These are phyloP conservation scores for Phialophora expanda DNA, from an alignment of 2,329 filamentous ascomycete species.

Conservation along the genomic window DNA sequence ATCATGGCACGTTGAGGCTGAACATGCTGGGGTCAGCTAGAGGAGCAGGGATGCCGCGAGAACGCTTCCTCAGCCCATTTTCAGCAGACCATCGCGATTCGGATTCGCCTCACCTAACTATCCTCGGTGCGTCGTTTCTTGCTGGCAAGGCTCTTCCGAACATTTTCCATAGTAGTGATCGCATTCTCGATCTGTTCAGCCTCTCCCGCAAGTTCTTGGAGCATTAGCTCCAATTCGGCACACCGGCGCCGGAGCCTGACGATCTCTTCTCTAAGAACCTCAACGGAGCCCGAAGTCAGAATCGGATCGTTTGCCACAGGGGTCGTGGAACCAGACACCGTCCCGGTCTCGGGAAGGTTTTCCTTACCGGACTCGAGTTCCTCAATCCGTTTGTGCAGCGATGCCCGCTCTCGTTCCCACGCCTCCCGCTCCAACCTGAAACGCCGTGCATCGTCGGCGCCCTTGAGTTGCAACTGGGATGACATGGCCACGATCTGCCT, in stretches of 20 bases:
- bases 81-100: constrained; percentile 12
- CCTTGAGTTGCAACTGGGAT: constrained; percentile 51
- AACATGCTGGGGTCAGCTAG: background rate
- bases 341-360: constrained; percentile 24
- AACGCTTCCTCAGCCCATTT: background rate
- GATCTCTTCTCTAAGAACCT: constrained; percentile 37
- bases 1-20: background rate
- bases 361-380: constrained; percentile 43
- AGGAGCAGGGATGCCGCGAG: background rate
- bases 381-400: constrained; percentile 46
- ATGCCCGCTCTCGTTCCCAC: constrained; percentile 45
- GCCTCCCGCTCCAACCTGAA: constrained; percentile 49
- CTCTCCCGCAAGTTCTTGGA: constrained; percentile 35
- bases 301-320: constrained; percentile 32
- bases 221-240: constrained; percentile 33
- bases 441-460: constrained; percentile 50
- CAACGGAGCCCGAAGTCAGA: constrained; percentile 37
- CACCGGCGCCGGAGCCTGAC: constrained; percentile 34
- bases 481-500: constrained; percentile 59
- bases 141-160: constrained; percentile 36
- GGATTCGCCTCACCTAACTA: constrained; percentile 24
- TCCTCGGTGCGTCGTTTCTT: constrained; percentile 27
- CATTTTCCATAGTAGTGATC: constrained; percentile 44
- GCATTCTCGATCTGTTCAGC: constrained; percentile 34
- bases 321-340: constrained; percentile 29